Evolutionary conservation across 257 asterid genomes (phyloP).

Genomic region (Solanum clarkiae): DNA sequence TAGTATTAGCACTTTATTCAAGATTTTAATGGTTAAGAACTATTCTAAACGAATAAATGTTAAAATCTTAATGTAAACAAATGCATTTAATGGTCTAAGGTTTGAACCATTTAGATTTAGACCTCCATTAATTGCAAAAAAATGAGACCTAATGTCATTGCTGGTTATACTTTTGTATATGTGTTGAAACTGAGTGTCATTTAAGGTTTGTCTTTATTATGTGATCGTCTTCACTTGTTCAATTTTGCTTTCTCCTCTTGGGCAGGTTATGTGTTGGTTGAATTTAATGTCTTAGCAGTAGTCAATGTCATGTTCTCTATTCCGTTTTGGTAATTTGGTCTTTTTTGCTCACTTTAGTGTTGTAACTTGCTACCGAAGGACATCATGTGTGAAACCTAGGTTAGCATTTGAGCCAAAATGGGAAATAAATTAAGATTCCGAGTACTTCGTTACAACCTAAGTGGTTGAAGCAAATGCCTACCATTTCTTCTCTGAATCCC

Average conservation of each 20-base stretch:
- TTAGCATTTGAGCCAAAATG: conserved; percentile 60
- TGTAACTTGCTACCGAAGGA: conserved; percentile 14
- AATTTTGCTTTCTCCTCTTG: not conserved
- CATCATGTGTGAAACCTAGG: conserved; percentile 51
- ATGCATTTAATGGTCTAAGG: not conserved
- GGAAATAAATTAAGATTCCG: conserved; percentile 48
- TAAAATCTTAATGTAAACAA: not conserved
- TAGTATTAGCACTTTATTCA: not conserved
- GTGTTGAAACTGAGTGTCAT: not conserved
- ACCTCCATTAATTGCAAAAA: not conserved
- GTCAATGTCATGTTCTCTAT: not conserved
- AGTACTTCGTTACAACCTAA: conserved; percentile 51
- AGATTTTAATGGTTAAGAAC: not conserved
- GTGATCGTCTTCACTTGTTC: not conserved
- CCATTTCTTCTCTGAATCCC: conserved; percentile 51
- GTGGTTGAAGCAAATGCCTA: conserved; percentile 75
- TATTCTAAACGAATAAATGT: not conserved
- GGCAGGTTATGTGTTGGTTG: not conserved
- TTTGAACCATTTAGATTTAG: not conserved
- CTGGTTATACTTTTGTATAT: not conserved
- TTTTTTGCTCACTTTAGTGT: not conserved
- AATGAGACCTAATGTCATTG: too few species aligned
- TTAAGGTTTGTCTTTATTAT: not conserved
- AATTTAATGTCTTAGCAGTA: not conserved
- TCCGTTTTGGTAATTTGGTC: not conserved